phyloP scores from a whole-genome alignment of 345 rosid species.

The Moricandia arvensis region DNA sequence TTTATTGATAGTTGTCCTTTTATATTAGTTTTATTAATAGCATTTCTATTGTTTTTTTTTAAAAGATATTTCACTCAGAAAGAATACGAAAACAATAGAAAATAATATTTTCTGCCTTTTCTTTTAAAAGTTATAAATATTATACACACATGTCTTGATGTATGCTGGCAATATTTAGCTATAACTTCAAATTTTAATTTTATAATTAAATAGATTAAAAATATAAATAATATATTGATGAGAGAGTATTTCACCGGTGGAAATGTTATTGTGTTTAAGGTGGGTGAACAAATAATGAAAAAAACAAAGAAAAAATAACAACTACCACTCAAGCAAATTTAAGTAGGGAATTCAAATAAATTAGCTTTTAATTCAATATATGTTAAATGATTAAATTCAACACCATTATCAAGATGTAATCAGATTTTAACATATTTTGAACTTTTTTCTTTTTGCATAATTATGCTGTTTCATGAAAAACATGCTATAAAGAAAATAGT shows the following conservation, averaged over 20 bases:
- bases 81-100: not conserved
- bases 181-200: too few species aligned
- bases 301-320: not conserved
- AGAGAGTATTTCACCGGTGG: too few species aligned
- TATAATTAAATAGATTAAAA: too few species aligned
- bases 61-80: not conserved
- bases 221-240: too few species aligned
- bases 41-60: not conserved
- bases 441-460: not conserved
- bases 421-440: not conserved
- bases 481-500: not conserved
- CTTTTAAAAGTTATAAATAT: too few species aligned
- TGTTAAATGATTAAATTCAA: not conserved
- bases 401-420: not conserved
- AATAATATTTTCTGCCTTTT: too few species aligned
- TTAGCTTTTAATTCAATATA: not conserved
- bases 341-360: not conserved
- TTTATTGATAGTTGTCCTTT: slow-evolving; percentile 14
- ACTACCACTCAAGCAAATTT: not conserved
- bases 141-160: too few species aligned
- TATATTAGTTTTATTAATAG: not conserved
- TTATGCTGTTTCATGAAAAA: not conserved
- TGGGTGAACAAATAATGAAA: too few species aligned
- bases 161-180: too few species aligned
- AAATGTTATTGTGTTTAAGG: too few species aligned